Percentiles rank a stretch among this genome's conserved stretches.
These are phyloP conservation scores for Penicillium psychrofluorescens DNA, from an alignment of 495 filamentous ascomycete species.

Conservation along the genomic window DNA sequence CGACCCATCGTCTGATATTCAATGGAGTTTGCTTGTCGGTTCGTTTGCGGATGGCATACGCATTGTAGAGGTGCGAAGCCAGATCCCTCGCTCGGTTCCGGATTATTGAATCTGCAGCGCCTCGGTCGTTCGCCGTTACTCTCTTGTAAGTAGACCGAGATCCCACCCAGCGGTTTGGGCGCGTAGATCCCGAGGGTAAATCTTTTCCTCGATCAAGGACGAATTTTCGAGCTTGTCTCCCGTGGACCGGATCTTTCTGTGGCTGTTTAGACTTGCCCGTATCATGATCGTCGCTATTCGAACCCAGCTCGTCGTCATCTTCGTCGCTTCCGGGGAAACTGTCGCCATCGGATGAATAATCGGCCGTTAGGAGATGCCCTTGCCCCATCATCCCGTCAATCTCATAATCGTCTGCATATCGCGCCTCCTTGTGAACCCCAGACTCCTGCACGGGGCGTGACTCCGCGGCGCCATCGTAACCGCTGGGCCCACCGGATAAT, in stretches of 20 bases:
- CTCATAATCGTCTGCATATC: constrained; percentile 6
- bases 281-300: background rate
- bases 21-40: constrained; percentile 16
- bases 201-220: constrained; percentile 17
- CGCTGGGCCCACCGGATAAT: constrained; percentile 26
- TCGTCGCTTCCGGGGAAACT: constrained; percentile 17
- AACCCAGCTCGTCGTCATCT: constrained; percentile 1
- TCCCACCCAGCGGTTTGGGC: constrained; percentile 49
- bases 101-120: constrained; percentile 49
- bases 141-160: constrained; percentile 50
- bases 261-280: background rate
- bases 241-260: background rate
- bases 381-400: constrained; percentile 16
- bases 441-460: constrained; percentile 1
- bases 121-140: constrained; percentile 52
- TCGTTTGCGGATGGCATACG: constrained; percentile 51
- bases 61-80: constrained; percentile 70
- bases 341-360: constrained; percentile 18
- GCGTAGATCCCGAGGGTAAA: constrained; percentile 18
- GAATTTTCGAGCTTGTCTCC: background rate
- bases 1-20: constrained; percentile 57
- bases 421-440: constrained; percentile 3
- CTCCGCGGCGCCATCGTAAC: constrained; percentile 15
- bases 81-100: constrained; percentile 53
- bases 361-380: constrained; percentile 8